A percentile compares a stretch with the other conserved stretches of the same genome.
Evolutionary conservation across 352 stramenopile species (phyloP).

Genomic region (Globisporangium iwayamae): DNA sequence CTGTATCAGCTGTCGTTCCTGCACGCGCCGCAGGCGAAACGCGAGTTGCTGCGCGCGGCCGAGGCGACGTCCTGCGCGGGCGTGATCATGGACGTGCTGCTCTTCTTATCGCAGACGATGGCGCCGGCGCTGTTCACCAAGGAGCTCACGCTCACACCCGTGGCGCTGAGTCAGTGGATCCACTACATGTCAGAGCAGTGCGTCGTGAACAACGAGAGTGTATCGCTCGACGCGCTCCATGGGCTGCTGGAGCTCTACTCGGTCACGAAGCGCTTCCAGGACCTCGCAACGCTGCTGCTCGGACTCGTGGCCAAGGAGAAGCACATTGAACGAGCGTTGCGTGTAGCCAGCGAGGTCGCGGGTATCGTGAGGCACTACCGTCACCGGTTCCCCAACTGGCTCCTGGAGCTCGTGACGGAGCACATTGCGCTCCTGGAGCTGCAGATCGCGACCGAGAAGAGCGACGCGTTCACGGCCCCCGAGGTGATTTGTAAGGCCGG

Average conservation of each 20-base stretch:
- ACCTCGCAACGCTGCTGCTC: slow-evolving; percentile 53
- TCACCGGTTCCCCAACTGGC: slow-evolving; percentile 46
- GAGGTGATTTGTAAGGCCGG: slow-evolving; percentile 26
- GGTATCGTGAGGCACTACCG: slow-evolving; percentile 46
- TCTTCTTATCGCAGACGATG: slow-evolving; percentile 81
- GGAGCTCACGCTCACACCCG: slow-evolving; percentile 34
- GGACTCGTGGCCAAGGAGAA: slow-evolving; percentile 47
- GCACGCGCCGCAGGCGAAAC: slow-evolving; percentile 38
- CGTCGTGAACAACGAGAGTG: slow-evolving; percentile 42
- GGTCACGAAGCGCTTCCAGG: slow-evolving; percentile 41
- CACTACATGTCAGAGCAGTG: slow-evolving; percentile 60
- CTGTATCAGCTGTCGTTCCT: slow-evolving; percentile 42
- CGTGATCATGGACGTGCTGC: slow-evolving; percentile 68
- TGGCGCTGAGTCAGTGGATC: slow-evolving; percentile 61
- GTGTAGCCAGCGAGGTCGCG: slow-evolving; percentile 46
- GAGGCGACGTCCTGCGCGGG: slow-evolving; percentile 46
- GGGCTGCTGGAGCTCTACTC: slow-evolving; percentile 43
- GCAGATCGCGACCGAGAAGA: slow-evolving; percentile 49
- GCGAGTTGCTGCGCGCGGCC: slow-evolving; percentile 39
- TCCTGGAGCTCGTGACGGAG: slow-evolving; percentile 54
- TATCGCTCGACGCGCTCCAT: slow-evolving; percentile 44
- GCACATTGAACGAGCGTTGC: slow-evolving; percentile 28
- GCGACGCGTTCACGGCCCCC: slow-evolving; percentile 42
- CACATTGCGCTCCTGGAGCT: slow-evolving; percentile 53
- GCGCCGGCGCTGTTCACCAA: slow-evolving; percentile 41